These are phyloP conservation scores for Medicago lupulina DNA, from an alignment of 306 rosid genomes.

Conservation along the genomic window DNA sequence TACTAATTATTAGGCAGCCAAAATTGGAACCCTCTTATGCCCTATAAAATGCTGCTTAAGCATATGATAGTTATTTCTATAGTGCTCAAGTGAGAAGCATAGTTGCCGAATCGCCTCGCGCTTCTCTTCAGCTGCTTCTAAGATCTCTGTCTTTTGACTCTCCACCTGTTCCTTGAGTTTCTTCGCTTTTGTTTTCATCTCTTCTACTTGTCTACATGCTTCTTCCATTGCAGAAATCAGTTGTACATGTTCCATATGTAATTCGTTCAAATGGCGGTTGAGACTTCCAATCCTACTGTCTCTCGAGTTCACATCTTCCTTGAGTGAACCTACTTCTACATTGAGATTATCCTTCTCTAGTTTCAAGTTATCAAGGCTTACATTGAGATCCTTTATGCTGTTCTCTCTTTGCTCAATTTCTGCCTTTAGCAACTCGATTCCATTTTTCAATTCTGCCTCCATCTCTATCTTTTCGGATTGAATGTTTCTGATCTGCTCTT, in stretches of 20 bases:
- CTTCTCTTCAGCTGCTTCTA: slow-evolving; percentile 85
- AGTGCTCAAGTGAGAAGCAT: slow-evolving; percentile 87
- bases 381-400: slow-evolving; percentile 53
- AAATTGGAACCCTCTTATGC: slow-evolving; percentile 65
- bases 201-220: slow-evolving; percentile 51
- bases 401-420: slow-evolving; percentile 53
- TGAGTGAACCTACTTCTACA: slow-evolving; percentile 48
- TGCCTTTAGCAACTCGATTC: slow-evolving; percentile 56
- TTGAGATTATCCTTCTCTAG: slow-evolving; percentile 63
- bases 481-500: slow-evolving; percentile 82
- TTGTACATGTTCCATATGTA: slow-evolving; percentile 59
- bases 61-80: slow-evolving; percentile 62
- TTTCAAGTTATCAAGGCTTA: slow-evolving; percentile 48
- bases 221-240: slow-evolving; percentile 59
- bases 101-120: slow-evolving; percentile 93
- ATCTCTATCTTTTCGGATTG: slow-evolving; percentile 59
- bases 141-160: slow-evolving; percentile 63
- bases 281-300: slow-evolving; percentile 53
- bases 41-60: slow-evolving; percentile 66
- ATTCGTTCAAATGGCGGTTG: slow-evolving; percentile 56
- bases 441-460: slow-evolving; percentile 58
- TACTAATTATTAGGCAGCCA: slow-evolving; percentile 53
- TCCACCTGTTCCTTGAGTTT: slow-evolving; percentile 71
- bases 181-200: slow-evolving; percentile 54
- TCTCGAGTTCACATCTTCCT: slow-evolving; percentile 49